phyloP scores from a whole-genome alignment of 768 basidiomycete species.

The Kwoniella heveanensis region DNA sequence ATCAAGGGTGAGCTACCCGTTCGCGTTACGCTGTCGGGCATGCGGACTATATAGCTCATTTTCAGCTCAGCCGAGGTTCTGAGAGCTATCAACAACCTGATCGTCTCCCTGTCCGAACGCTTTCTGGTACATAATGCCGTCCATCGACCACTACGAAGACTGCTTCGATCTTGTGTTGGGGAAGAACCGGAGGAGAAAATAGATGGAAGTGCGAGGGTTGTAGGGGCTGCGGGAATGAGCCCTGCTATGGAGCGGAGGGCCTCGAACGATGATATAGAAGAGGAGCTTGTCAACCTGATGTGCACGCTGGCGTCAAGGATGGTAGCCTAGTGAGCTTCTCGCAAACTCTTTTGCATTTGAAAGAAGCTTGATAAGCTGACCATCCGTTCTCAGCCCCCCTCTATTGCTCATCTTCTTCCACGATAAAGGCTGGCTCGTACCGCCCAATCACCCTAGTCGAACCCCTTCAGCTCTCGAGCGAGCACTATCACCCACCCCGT shows the following conservation, averaged over 20 bases:
- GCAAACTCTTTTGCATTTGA: too few species aligned
- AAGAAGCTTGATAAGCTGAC: constrained; percentile 60
- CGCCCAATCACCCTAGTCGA: constrained; percentile 18
- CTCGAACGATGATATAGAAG: constrained; percentile 57
- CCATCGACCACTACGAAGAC: constrained; percentile 79
- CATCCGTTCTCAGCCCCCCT: constrained; percentile 34
- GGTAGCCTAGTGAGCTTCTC: constrained; percentile 60
- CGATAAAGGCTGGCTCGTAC: constrained; percentile 70
- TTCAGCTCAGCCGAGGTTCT: constrained; percentile 70
- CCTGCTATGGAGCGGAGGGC: constrained; percentile 12
- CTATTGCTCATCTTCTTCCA: constrained; percentile 97
- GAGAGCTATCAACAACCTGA: constrained; percentile 82
- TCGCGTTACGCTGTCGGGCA: not conserved
- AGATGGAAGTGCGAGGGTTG: constrained; percentile 69
- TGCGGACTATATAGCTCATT: not conserved
- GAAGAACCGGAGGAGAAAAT: constrained; percentile 86
- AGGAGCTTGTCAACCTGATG: constrained; percentile 74
- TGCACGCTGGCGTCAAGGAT: constrained; percentile 92
- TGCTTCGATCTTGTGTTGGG: constrained; percentile 85
- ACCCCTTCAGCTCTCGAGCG: constrained; percentile 23
- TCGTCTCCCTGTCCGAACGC: constrained; percentile 86
- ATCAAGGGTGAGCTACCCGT: constrained; percentile 62
- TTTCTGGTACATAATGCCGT: constrained; percentile 90
- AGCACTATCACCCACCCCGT: constrained; percentile 64
- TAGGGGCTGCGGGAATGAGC: constrained; percentile 72